Base-by-base conservation (phyloP, 2,329 filamentous ascomycete species). In the Gnomoniopsis sp. region DNA sequence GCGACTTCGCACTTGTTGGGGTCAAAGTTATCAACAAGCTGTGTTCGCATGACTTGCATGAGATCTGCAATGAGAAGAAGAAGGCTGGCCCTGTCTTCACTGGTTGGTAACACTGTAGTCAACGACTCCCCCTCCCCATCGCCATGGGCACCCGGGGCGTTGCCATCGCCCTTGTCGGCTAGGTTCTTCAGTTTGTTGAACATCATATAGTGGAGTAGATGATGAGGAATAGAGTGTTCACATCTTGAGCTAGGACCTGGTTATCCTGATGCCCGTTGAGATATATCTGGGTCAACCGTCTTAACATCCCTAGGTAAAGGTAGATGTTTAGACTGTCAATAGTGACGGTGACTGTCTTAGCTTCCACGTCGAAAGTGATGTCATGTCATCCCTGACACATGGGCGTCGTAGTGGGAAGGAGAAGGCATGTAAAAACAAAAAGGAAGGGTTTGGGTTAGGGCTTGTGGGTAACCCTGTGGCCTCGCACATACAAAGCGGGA, bases 81-180 rank as follows among this genome's bases (percentile, higher is more conserved):
- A 30, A 65, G 61, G 6, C 58, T 52, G 2, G 60, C 52, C 22
- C 64, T 23, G n/a, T 65, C 59, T 49, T 65, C 64, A 34, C 47
- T 57, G 22, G 64, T 64, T n/a, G 58, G 55, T 15, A 65, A 57
- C 17, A 65, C 50, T 3, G 64, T 65, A 26, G 52, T 57, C 36
- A 65, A 62, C 33, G 64, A 65, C 50, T 65, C 57, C 36, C 44
- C 44, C 10, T 23, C 19, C 50, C 63, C 55, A 30, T 50, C 53
- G 7, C 23, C 19, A 14, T 50, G 46, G 26, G 34, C 46, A 23
- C 53, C 33, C 12, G 53, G 21, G 53, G 23, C 26, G 22, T 43
- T 43, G 26, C 36, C 52, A 33, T 59, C 55, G 44, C 49, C 56
- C 36, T 49, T 54, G n/a, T 59, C 59, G 14, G 47, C 30, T 12